A percentile compares a stretch with the other conserved stretches of the same genome.
phyloP scores from a whole-genome alignment of 306 rosid species.

The Casuarina glauca region DNA sequence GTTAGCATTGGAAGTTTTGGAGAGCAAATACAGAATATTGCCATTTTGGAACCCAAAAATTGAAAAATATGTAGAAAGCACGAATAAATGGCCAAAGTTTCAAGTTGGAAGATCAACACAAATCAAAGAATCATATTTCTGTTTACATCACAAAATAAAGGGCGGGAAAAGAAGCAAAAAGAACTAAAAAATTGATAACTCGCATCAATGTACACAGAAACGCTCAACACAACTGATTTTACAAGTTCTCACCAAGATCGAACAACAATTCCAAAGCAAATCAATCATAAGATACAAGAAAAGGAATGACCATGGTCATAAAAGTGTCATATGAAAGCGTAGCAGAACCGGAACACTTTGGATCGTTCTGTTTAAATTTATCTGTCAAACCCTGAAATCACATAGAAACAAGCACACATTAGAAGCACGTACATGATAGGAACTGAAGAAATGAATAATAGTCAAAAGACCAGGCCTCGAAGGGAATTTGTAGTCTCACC shows the following conservation, averaged over 20 bases:
- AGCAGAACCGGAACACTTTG: conserved; percentile 60
- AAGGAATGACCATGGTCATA: conserved; percentile 81
- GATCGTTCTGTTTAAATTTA: conserved; percentile 84
- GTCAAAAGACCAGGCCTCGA: conserved; percentile 8
- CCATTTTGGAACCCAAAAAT: no score
- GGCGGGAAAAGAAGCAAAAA: background rate
- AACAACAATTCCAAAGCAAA: background rate
- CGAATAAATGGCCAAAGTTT: no score
- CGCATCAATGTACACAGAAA: background rate
- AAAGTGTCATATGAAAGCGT: conserved; percentile 59
- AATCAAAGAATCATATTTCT: no score
- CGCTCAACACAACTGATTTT: background rate
- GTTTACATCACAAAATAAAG: background rate
- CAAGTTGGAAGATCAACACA: no score
- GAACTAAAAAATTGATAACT: background rate
- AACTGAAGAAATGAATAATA: conserved; percentile 16
- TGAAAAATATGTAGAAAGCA: no score
- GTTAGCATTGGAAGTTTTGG: no score
- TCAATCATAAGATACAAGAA: conserved; percentile 76
- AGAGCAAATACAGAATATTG: no score
- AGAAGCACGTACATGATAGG: background rate
- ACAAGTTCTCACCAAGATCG: background rate
- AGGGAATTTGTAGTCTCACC: conserved; percentile 49
- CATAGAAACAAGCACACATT: conserved; percentile 6
- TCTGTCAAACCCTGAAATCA: conserved; percentile 87